Base-by-base conservation (phyloP, 1,284 basidiomycete species). In the Marasmius tenuissimus region DNA sequence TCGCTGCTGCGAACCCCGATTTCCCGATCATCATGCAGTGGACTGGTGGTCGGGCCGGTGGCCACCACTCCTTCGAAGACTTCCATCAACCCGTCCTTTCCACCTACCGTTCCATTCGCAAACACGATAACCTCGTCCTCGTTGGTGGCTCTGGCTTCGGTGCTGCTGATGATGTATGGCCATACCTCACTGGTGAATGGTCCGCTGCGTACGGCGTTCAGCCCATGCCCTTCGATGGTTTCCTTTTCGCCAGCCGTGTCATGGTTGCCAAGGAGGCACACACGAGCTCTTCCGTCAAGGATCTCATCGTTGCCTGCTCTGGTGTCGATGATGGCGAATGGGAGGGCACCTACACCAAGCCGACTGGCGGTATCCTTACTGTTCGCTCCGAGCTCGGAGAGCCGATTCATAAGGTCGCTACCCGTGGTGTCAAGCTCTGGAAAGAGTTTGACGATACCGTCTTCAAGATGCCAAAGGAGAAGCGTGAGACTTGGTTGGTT, bases 181-280 rank as follows among this genome's bases (percentile, higher is more conserved):
- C 96, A 0, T 99, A 98, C 79, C 84, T 99, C 59, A 93, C 91
- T 59, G 97, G 97, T 71, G 94, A 98, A 71, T 98, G 97, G 97
- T 93, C 93, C 4, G 84, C 88, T 65, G 81, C 82, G 70, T 98
- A 92, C 72, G 89, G 88, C 62, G 83, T 91, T 50, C 94, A 98
- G 76, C 91, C 93, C n/a, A 99, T 99, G 97, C 97, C 97, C 1
- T 98, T 97, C 80, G 97, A 98, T 70, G 97, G 96, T 63, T 96
- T 97, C 80, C 84, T 99, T 57, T 97, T 97, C 72, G 97, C 91
- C 14, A 94, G 91, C 70, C 91, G 97, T 65, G 95, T 98, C 74
- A 98, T 99, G 95, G 93, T 97, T 49, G 97, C 97, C 64, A 96
- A 96, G 80, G 97, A 99, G 77, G 95, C 97, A 10, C 96, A 98